Percentiles rank a stretch among this genome's conserved stretches.
Conservation (phyloP, 2,329 filamentous ascomycete genomes). For the Lizonia empirigonia region DNA sequence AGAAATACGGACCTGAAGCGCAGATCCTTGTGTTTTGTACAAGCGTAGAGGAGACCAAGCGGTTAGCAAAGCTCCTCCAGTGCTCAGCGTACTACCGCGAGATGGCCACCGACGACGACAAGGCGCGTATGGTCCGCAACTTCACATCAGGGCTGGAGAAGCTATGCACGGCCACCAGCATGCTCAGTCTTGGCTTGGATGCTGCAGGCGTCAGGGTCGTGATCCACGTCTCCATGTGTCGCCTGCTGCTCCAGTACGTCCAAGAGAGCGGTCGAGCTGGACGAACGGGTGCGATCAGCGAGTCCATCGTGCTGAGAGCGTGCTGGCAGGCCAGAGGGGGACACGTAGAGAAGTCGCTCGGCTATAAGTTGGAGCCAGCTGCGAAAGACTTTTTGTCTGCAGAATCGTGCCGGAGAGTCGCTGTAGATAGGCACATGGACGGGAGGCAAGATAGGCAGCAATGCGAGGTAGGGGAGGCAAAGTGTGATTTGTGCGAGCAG, state of each 20-base stretch:
- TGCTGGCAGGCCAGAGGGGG: neutral
- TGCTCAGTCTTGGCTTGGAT: no score
- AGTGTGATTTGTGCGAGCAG: conserved; percentile 5
- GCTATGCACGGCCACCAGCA: no score
- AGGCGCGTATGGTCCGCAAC: no score
- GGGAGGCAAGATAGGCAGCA: conserved; percentile 1
- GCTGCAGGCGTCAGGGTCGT: no score
- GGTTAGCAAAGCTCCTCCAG: neutral
- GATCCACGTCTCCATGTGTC: no score
- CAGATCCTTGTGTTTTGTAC: neutral
- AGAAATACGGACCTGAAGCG: neutral
- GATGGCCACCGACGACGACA: conserved; percentile 1
- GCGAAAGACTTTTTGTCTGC: neutral
- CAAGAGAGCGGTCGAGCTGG: no score
- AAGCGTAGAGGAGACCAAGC: conserved; percentile 4
- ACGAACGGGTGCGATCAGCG: no score
- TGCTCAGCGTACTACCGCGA: conserved; percentile 1
- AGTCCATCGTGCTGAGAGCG: no score
- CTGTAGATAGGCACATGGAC: conserved; percentile 3
- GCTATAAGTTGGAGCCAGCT: conserved; percentile 2
- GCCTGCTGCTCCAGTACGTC: no score
- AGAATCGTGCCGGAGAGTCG: neutral
- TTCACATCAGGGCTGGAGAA: no score
- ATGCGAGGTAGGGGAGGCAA: neutral
- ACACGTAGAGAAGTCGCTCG: neutral